These are phyloP conservation scores for Yamadazyma triangularis DNA, from an alignment of 1,139 yeast genomes.

Conservation along the genomic window DNA sequence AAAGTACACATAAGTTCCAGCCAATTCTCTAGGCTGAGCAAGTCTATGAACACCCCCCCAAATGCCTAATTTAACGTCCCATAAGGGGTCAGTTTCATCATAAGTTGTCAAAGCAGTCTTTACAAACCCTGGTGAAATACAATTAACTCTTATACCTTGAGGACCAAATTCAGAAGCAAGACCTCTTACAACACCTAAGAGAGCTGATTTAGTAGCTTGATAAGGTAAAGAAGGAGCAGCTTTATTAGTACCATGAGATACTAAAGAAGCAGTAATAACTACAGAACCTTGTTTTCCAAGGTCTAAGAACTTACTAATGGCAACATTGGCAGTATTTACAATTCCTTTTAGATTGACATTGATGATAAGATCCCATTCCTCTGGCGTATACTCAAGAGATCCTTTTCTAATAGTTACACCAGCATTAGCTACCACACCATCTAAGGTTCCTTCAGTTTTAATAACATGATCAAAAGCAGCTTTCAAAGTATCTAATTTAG, in stretches of 20 bases:
- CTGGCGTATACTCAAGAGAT: conserved; percentile 39
- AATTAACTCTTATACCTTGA: conserved; percentile 46
- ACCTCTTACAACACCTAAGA: conserved; percentile 46
- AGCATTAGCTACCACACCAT: conserved; percentile 80
- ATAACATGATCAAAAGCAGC: conserved; percentile 49
- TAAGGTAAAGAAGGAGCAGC: conserved; percentile 34
- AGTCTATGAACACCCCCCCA: conserved; percentile 21
- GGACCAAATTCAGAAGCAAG: conserved; percentile 50
- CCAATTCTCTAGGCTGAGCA: conserved; percentile 33
- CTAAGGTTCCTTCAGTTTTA: conserved; percentile 64
- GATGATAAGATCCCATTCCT: conserved; percentile 48
- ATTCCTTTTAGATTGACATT: conserved; percentile 53
- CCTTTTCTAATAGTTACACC: conserved; percentile 81
- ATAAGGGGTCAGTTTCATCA: conserved; percentile 32
- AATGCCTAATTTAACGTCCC: conserved; percentile 26
- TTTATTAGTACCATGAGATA: conserved; percentile 52
- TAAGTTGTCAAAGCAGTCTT: conserved; percentile 41
- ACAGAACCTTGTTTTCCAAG: conserved; percentile 48
- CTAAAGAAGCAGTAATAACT: conserved; percentile 57
- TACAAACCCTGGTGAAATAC: conserved; percentile 54
- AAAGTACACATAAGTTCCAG: conserved; percentile 36
- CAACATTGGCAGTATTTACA: conserved; percentile 51
- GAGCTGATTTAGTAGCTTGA: conserved; percentile 55
- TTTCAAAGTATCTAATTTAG: conserved; percentile 24
- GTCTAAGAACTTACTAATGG: conserved; percentile 13